Conservation (phyloP, 306 rosid genomes). For the Urtica urens region DNA sequence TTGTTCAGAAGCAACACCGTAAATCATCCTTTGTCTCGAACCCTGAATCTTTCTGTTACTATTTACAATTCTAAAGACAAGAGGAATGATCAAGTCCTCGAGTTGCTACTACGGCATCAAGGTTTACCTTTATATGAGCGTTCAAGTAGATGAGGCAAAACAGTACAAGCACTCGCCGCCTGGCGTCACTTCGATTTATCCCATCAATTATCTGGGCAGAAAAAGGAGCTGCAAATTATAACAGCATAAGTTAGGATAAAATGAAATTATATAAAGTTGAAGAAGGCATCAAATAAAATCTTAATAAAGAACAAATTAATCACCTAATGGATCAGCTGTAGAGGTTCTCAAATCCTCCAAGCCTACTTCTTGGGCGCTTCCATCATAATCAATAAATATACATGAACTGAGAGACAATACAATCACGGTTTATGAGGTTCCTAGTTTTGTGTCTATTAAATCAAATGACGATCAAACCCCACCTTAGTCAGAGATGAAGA, state of each 20-base stretch:
- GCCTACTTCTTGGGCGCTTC: slow-evolving; percentile 49
- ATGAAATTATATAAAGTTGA: slow-evolving; percentile 1
- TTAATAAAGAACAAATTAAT: too few relatives aligned
- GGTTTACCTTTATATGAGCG: slow-evolving; percentile 48
- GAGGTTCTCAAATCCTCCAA: slow-evolving; percentile 42
- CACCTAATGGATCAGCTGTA: slow-evolving; percentile 68
- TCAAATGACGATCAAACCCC: not conserved
- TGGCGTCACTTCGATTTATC: slow-evolving; percentile 60
- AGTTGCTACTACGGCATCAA: not conserved
- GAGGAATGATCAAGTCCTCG: too few relatives aligned
- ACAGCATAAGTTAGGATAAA: too few relatives aligned
- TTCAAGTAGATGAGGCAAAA: slow-evolving; percentile 56
- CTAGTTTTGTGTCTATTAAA: not conserved
- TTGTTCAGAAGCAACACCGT: not conserved
- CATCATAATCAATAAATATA: slow-evolving; percentile 42
- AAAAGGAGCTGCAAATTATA: slow-evolving; percentile 40
- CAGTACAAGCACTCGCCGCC: slow-evolving; percentile 72
- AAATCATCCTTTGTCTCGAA: too few relatives aligned
- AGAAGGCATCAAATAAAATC: too few relatives aligned
- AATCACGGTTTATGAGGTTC: slow-evolving; percentile 16
- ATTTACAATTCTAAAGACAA: too few relatives aligned
- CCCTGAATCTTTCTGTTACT: too few relatives aligned
- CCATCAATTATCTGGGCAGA: slow-evolving; percentile 71
- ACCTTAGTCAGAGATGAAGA: not conserved
- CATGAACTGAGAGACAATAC: slow-evolving; percentile 46